Base-by-base conservation (phyloP, 2,329 filamentous ascomycete species). In the Fusarium annulatum region DNA sequence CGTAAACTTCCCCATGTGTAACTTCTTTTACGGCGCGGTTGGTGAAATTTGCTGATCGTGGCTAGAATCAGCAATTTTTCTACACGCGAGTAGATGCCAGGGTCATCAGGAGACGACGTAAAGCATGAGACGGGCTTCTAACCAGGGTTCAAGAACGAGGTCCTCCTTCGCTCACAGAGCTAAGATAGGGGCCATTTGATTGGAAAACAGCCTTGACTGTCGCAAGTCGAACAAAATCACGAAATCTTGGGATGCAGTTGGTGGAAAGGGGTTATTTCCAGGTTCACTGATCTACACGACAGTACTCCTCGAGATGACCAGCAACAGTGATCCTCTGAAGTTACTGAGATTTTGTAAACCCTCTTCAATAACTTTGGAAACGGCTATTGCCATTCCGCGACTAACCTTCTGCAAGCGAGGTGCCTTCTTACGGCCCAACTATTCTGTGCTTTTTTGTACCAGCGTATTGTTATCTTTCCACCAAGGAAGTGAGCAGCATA, bases 201-300 rank as follows among this genome's bases (percentile, higher is more conserved):
- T 19, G 15, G 15, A 10, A 18, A 30, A 19, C 1, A 9, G 7
- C 10, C 15, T 8, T 23, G 10, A n/a, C 5, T 0, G n/a, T 7
- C 1, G 9, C 0, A 16, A 12, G 12, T 53, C 18, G 14, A 36
- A 28, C 33, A 38, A 16, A 15, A 26, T 21, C 18, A 26, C n/a
- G 33, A 4, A 53, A 9, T 28, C 12, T 26, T 38, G 33, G 33
- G 9, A 19, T 19, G 5, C 3, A 15, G 16, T 36, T 26, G 9
- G 2, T 18, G n/a, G 23, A 21, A 38, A 53, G 5, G 33, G 12
- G 14, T 9, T 9, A 53, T 21, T 28, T 18, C 5, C 4, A 28
- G 26, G 5, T 4, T 53, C 23, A n/a, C 5, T 21, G 23, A 26
- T 38, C 7, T 11, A 12, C 16, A 38, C 3, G 7, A 7, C 7